These are phyloP conservation scores for Populus deltoides DNA, from an alignment of 345 rosid genomes.

Conservation along the genomic window DNA sequence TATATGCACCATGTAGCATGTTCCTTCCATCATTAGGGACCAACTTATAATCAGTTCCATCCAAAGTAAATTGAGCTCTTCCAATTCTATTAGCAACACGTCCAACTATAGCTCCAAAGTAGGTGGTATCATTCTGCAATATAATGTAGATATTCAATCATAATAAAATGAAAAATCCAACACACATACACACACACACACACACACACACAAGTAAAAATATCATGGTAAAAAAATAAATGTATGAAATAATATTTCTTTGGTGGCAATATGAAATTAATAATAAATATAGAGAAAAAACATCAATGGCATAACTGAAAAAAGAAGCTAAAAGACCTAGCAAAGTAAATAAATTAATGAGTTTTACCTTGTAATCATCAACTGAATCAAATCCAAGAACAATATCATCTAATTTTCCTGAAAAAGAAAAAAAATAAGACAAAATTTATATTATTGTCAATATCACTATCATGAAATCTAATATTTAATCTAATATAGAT, in stretches of 20 bases:
- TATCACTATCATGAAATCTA: no score
- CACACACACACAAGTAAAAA: no score
- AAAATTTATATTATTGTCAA: no score
- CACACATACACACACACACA: no score
- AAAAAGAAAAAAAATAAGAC: not conserved
- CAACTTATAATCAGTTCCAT: constrained; percentile 21
- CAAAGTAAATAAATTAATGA: not conserved
- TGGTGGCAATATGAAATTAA: no score
- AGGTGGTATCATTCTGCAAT: constrained; percentile 24
- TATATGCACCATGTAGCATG: constrained; percentile 19
- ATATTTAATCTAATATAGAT: no score
- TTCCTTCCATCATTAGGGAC: constrained; percentile 21
- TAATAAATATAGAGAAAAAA: not conserved
- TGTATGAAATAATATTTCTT: no score
- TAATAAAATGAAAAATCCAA: not conserved
- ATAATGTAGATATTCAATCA: no score
- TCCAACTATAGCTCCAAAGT: constrained; percentile 33
- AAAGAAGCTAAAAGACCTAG: not conserved
- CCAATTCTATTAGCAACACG: constrained; percentile 33
- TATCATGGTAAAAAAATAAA: no score
- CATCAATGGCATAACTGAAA: not conserved
- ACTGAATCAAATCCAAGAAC: constrained; percentile 49
- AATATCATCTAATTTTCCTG: constrained; percentile 53
- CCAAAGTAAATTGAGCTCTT: constrained; percentile 15
- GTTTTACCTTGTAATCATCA: constrained; percentile 45